Evolutionary conservation across 129 eudicot species (phyloP), one percentile per base, ranked within the genome.

Genomic region (Scalesia atractyloides): DNA sequence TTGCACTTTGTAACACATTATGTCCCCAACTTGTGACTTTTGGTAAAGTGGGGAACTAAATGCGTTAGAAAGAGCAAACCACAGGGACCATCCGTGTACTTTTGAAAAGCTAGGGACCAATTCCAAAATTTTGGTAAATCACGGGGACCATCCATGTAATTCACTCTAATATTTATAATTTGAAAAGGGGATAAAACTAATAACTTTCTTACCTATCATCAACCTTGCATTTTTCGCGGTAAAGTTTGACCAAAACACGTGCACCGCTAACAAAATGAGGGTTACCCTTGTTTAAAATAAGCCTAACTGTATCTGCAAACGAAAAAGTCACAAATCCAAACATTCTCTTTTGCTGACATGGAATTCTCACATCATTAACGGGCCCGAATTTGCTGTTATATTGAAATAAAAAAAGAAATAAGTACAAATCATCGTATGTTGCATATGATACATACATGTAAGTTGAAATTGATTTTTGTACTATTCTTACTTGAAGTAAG

Each of bases 241-340:
- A 92, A 22, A 96, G 98, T 79, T 92, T 92, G 46, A 93, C 96
- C 80, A 87, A 88, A 64, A 93, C 98, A 75, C 96, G 95, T 5
- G 90, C 88, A 53, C 95, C 98, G 63, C 96, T 81, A 34, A 93
- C 96, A 68, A 64, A 93, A 86, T 93, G 98, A 47, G 92, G 96
- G 73, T 85, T 87, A 24, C 95, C 90, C 77, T 84, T 85, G 14
- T 90, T 68, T 80, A 93, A 65, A 78, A 86, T 78, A 34, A 71
- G 78, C 80, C 78, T 90, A 56, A 87, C 98, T 2, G 95, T 82
- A 54, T 93, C 91, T n/a, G 90, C 73, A 72, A 73, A 83, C 13
- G 73, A 80, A 81, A 93, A 93, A 3, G 95, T 85, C 47, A 93
- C 98, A 69, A 89, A 92, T 34, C 96, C 96, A 67, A 85, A 92